Evolutionary conservation across 192 early-diverging fungal species (phyloP), one percentile per base, ranked within the genome.

Genomic region (Hyaloraphidium curvatum): DNA sequence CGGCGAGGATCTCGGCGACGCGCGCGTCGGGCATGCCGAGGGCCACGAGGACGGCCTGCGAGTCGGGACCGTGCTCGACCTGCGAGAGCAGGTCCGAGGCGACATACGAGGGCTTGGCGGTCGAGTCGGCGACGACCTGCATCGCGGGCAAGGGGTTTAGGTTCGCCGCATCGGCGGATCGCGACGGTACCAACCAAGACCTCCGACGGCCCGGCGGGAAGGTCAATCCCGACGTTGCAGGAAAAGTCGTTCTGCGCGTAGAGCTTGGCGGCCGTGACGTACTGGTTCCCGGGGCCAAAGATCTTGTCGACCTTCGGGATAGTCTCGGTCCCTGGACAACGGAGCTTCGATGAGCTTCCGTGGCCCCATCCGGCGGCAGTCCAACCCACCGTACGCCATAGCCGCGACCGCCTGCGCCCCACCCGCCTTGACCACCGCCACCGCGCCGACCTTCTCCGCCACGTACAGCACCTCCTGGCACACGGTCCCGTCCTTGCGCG

Each of bases 301-400:
- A 99, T 99, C 80, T 99, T 99, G 67, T 99, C 95, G 5, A 97
- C 95, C 69, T 99, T 99, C 51, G 93, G 90, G 35, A 95, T 82
- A 0, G 75, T 75, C 61, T 87, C 81, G 2, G 95, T 99, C 31
- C 94, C n/a, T n/a, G n/a, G n/a, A n/a, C n/a, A n/a, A n/a, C n/a
- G n/a, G n/a, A n/a, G n/a, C n/a, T n/a, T n/a, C n/a, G n/a, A n/a
- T n/a, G n/a, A n/a, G n/a, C n/a, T n/a, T n/a, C n/a, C n/a, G n/a
- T n/a, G n/a, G n/a, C n/a, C n/a, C n/a, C n/a, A n/a, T n/a, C n/a
- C n/a, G n/a, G n/a, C n/a, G n/a, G n/a, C n/a, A n/a, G n/a, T n/a
- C n/a, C n/a, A n/a, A n/a, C n/a, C n/a, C n/a, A n/a, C 43, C 43
- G 43, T 48, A 48, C 25, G 43, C 43, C 43, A 48, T 5, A 9